Base-by-base conservation (phyloP, 768 basidiomycete genomes). In the Tylopilus sp. region DNA sequence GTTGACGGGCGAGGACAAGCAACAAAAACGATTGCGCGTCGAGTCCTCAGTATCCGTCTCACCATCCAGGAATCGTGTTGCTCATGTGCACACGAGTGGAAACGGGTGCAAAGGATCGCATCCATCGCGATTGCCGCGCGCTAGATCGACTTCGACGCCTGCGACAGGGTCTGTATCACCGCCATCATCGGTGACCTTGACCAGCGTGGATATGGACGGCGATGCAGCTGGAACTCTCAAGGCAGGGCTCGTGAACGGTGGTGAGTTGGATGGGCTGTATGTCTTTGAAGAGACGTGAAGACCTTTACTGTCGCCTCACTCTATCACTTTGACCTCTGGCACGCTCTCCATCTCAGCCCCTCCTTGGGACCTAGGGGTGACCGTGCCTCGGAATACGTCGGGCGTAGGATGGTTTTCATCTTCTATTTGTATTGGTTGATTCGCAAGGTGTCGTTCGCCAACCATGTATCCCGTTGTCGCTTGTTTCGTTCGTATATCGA, bases 191-290 rank as follows among this genome's bases (percentile, higher is more conserved):
- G 54, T 60, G 26, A 67, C 52, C 28, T 37, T 58, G 25, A 60
- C 55, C 17, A 63, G 54, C 11, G 53, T 61, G 38, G 60, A 41
- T 25, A 55, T 61, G n/a, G 59, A 56, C 34, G 60, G 54, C 6
- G 56, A 55, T 29, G 62, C 55, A 6, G 46, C 56, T 3, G 58
- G 64, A 34, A 26, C 46, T 25, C 53, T 68, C 34, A 69, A 56
- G 45, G 59, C 69, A 16, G 67, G 67, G 8, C 42, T 69, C 29
- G 67, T 69, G 19, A 64, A 59, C 7, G 67, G 67, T 8, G 67
- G 67, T 22, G 67, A 69, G 53, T 19, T 69, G 55, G 67, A 69
- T 19, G 67, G 67, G 29, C 30, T 69, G 41, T 69, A 69, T 38
- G 67, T 69, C 48, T 69, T 69, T 57, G 67, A 69, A 29, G 59